Evolutionary conservation across 2,329 filamentous ascomycete species (phyloP), one percentile per base, ranked within the genome.

Genomic region (Podosphaera aphanis): DNA sequence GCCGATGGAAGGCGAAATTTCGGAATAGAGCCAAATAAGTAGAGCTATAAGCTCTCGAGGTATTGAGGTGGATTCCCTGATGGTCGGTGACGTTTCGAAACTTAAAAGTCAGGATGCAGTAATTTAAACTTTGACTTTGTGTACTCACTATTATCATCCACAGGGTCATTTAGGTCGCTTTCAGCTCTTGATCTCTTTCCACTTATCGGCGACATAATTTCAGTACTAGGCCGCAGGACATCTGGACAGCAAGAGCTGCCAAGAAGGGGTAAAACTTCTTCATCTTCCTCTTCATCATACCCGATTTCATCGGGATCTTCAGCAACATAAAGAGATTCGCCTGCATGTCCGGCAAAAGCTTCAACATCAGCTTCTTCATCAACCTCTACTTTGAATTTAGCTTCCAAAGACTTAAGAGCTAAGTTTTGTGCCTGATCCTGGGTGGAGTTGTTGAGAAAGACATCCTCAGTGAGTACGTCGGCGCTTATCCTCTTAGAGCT

Each of bases 71-170:
- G 15, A 33, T 33, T 33, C 4, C 4, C 4, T 56, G 46, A 60
- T 46, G 57, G 55, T 44, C 55, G 51, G 40, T 50, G 49, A 44
- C 58, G 57, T 50, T 60, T 60, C 39, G 52, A 50, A 51, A 57
- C 58, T 60, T 37, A 11, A 23, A 5, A 29, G 39, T 58, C 49
- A 59, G 53, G 36, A 44, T 20, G 43, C 13, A 2, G 21, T 25
- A 36, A 27, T 27, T 40, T 16, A 23, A 29, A 31, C 19, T 36
- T 29, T n/a, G 21, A 7, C 3, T 18, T n/a, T 19, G n/a, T 11
- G 27, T 35, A 48, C 53, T 43, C 38, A 59, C 56, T 55, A 40
- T 53, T 55, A 44, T 40, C 47, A 43, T 47, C 48, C 29, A 25
- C 16, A 46, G 33, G 36, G 46, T 53, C 50, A 48, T 53, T 52